A percentile compares a stretch with the other conserved stretches of the same genome.
Conservation (phyloP, 495 filamentous ascomycete genomes). For the Penicillium malachiteum region DNA sequence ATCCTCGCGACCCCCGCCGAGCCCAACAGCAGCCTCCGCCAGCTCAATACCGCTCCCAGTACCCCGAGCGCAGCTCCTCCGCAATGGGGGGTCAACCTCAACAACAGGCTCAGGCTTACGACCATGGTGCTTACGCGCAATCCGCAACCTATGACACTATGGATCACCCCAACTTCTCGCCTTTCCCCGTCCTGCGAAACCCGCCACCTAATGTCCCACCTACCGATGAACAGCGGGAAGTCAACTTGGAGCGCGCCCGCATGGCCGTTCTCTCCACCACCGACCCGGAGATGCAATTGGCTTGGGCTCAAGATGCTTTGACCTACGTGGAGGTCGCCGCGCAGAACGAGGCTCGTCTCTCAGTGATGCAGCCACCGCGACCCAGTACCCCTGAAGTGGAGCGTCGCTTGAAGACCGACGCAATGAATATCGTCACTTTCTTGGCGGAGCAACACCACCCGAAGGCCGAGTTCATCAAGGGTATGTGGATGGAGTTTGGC, state of each 20-base stretch:
- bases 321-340: conserved; percentile 82
- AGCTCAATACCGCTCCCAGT: conserved; percentile 41
- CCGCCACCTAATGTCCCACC: conserved; percentile 88
- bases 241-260: conserved; percentile 78
- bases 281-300: conserved; percentile 93
- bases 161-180: conserved; percentile 80
- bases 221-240: conserved; percentile 90
- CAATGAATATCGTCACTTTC: conserved; percentile 86
- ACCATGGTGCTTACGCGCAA: conserved; percentile 41
- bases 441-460: conserved; percentile 89
- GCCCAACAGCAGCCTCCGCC: conserved; percentile 34
- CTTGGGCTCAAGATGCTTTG: conserved; percentile 92
- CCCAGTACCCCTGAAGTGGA: conserved; percentile 80
- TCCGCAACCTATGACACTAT: conserved; percentile 44
- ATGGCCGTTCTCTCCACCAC: conserved; percentile 85
- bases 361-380: conserved; percentile 62
- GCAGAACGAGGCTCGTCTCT: conserved; percentile 63
- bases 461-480: conserved; percentile 89
- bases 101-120: conserved; percentile 30
- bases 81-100: conserved; percentile 34
- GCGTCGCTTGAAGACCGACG: conserved; percentile 82
- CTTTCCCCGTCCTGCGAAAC: conserved; percentile 81
- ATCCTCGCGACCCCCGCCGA: conserved; percentile 48
- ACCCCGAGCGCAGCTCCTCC: conserved; percentile 43
- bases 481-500: conserved; percentile 97